phyloP scores from a whole-genome alignment of 306 rosid species.

The Vicia sativa region DNA sequence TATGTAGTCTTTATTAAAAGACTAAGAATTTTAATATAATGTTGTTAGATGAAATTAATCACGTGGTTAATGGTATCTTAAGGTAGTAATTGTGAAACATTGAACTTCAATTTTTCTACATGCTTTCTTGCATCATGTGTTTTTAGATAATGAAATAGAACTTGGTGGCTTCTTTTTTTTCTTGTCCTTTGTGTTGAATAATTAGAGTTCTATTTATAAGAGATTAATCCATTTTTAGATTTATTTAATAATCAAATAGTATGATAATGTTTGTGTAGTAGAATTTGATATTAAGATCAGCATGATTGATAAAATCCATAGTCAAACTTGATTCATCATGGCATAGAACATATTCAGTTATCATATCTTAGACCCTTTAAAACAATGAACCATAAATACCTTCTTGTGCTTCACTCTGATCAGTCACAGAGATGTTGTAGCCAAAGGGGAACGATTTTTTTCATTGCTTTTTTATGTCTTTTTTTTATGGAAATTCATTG shows the following conservation, averaged over 20 bases:
- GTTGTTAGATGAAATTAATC: constrained; percentile 16
- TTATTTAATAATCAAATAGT: too few species aligned
- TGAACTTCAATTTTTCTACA: constrained; percentile 29
- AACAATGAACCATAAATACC: neutral
- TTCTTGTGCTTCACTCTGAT: constrained; percentile 6
- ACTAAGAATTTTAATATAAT: constrained; percentile 17
- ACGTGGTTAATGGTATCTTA: constrained; percentile 31
- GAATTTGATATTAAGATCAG: too few species aligned
- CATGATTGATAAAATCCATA: too few species aligned
- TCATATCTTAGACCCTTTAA: too few species aligned
- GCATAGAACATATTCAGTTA: too few species aligned
- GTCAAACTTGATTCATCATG: too few species aligned
- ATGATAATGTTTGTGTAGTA: too few species aligned
- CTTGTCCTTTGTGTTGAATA: too few species aligned
- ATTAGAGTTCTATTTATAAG: too few species aligned
- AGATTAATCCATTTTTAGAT: too few species aligned
- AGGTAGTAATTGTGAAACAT: constrained; percentile 25
- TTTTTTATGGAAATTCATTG: neutral
- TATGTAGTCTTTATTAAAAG: neutral
- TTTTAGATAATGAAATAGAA: constrained; percentile 13
- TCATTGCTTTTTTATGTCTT: neutral
- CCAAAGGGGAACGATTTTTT: neutral
- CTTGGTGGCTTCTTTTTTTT: neutral
- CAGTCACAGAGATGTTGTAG: constrained; percentile 22
- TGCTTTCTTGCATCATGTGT: constrained; percentile 23